These are phyloP conservation scores for Dacryopinax primogenitus DNA, from an alignment of 768 basidiomycete genomes.

Conservation along the genomic window DNA sequence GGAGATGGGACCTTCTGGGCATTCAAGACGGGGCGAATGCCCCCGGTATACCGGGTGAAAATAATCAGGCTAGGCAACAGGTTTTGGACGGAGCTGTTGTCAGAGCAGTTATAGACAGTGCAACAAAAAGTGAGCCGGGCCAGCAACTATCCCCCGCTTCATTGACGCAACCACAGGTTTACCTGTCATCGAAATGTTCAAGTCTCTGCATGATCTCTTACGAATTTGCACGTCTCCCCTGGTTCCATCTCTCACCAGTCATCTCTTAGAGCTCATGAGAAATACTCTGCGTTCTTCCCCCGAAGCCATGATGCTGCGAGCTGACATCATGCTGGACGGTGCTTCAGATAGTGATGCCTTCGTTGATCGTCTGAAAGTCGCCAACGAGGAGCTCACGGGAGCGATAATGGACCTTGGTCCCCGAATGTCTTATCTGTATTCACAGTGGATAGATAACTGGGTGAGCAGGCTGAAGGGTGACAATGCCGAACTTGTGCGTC, in stretches of 20 bases:
- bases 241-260: slow-evolving; percentile 31
- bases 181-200: slow-evolving; percentile 33
- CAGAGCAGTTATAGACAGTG: slow-evolving; percentile 59
- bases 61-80: slow-evolving; percentile 44
- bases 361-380: slow-evolving; percentile 41
- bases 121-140: slow-evolving; percentile 48
- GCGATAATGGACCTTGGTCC: slow-evolving; percentile 16
- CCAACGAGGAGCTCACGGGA: slow-evolving; percentile 40
- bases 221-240: slow-evolving; percentile 34
- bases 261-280: slow-evolving; percentile 35
- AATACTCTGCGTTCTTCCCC: slow-evolving; percentile 29
- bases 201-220: slow-evolving; percentile 33
- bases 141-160: slow-evolving; percentile 16
- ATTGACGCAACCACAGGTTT: slow-evolving; percentile 25
- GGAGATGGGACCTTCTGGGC: slow-evolving; percentile 71
- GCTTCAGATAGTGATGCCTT: slow-evolving; percentile 38
- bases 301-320: slow-evolving; percentile 30
- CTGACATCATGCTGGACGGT: slow-evolving; percentile 27
- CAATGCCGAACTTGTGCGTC: slow-evolving; percentile 24
- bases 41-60: slow-evolving; percentile 34
- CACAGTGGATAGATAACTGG: slow-evolving; percentile 39
- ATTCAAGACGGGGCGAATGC: slow-evolving; percentile 31
- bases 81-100: slow-evolving; percentile 73
- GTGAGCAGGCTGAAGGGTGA: slow-evolving; percentile 28
- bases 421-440: slow-evolving; percentile 29